phyloP scores from a whole-genome alignment of 768 basidiomycete genomes.

The Serendipita sp. region DNA sequence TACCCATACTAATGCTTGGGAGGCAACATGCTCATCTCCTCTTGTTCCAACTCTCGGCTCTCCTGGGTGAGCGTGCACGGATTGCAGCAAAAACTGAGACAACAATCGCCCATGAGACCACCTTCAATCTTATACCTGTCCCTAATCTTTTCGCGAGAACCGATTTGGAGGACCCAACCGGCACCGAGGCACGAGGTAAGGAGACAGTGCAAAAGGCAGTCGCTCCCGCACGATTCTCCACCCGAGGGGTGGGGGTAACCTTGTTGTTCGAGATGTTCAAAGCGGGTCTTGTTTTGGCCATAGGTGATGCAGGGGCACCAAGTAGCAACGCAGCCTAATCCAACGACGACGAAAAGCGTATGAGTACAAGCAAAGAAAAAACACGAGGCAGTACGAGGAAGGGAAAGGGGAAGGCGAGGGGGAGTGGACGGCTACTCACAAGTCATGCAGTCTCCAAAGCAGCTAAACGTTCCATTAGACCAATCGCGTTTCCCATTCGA shows the following conservation, averaged over 20 bases:
- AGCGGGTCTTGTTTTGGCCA: conserved; percentile 26
- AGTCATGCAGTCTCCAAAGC: conserved; percentile 15
- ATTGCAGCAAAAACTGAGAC: conserved; percentile 19
- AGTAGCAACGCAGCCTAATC: conserved; percentile 22
- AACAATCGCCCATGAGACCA: conserved; percentile 26
- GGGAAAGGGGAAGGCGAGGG: no score
- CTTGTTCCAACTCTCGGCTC: conserved; percentile 30
- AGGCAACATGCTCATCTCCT: conserved; percentile 19
- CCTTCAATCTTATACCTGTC: conserved; percentile 33
- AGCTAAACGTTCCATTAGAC: conserved; percentile 17
- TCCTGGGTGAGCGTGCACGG: conserved; percentile 37
- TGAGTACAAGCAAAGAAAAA: no score
- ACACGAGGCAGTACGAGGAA: neutral
- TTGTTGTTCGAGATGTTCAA: conserved; percentile 23
- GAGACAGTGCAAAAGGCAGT: conserved; percentile 25
- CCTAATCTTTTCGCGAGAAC: conserved; percentile 26
- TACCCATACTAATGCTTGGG: neutral
- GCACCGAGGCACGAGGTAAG: conserved; percentile 16
- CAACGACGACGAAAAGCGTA: neutral
- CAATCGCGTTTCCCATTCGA: conserved; percentile 20
- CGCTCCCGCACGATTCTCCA: conserved; percentile 21
- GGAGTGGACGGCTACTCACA: conserved; percentile 12
- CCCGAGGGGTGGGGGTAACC: conserved; percentile 26
- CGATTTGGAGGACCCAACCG: conserved; percentile 27
- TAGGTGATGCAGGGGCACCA: conserved; percentile 31